These are phyloP conservation scores for Neurospora sp. DNA, from an alignment of 495 filamentous ascomycete species.

Conservation along the genomic window DNA sequence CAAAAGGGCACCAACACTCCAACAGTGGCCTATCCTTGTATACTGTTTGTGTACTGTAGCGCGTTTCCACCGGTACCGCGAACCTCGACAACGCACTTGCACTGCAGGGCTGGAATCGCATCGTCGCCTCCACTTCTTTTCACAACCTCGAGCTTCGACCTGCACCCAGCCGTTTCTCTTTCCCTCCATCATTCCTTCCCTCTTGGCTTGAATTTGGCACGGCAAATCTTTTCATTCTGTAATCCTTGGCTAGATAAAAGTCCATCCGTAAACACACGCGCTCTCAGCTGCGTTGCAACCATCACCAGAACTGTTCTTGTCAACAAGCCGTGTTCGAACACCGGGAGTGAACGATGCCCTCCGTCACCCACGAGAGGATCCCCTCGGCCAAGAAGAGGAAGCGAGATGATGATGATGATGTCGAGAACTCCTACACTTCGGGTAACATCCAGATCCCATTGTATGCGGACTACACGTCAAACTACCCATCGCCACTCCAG, in stretches of 20 bases:
- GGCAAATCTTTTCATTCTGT: not conserved
- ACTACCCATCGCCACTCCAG: not conserved
- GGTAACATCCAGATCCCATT: slow-evolving; percentile 19
- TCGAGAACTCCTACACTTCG: slow-evolving; percentile 1
- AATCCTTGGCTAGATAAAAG: not conserved
- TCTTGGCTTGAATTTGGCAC: not conserved
- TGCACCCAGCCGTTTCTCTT: not conserved
- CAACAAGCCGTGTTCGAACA: not conserved
- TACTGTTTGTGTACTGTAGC: not conserved
- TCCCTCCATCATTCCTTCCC: not conserved
- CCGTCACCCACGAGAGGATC: slow-evolving; percentile 20
- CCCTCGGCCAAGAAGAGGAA: slow-evolving; percentile 30
- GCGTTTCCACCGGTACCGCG: not conserved
- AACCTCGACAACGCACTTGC: not conserved
- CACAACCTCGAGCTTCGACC: not conserved
- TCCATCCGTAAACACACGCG: not conserved
- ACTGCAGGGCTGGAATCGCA: not conserved
- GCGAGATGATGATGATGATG: slow-evolving; percentile 34
- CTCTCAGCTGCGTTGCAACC: not conserved
- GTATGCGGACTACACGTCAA: slow-evolving; percentile 16
- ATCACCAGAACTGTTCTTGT: not conserved
- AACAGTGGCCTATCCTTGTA: not conserved
- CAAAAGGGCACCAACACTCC: not conserved
- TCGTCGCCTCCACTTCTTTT: not conserved
- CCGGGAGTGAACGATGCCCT: slow-evolving; percentile 17